Conservation (phyloP, 345 rosid species). For the Aurinia saxatilis region DNA sequence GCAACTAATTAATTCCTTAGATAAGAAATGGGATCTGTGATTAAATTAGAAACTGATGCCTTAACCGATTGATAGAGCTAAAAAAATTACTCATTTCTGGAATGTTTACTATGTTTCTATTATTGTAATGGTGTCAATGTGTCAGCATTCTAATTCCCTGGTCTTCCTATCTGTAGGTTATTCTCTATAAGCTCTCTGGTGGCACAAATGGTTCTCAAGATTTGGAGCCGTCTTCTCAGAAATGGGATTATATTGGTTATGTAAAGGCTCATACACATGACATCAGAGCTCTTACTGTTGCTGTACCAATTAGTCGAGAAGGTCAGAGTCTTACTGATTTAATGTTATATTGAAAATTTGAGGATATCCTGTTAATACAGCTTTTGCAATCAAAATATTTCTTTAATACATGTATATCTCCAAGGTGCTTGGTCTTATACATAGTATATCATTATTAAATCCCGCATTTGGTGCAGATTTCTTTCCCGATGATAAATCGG, state of each 20-base stretch:
- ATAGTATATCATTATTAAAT: not conserved
- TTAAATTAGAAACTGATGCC: not conserved
- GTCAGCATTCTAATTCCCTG: conserved; percentile 13
- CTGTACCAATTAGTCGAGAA: conserved; percentile 74
- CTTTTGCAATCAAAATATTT: not conserved
- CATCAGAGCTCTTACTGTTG: conserved; percentile 81
- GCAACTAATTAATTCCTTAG: no score
- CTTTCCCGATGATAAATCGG: conserved; percentile 37
- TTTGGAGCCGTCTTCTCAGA: conserved; percentile 42
- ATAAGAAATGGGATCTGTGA: not conserved
- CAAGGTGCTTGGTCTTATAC: not conserved
- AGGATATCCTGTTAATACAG: not conserved
- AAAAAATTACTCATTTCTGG: not conserved
- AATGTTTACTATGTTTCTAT: not conserved
- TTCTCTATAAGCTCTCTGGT: conserved; percentile 62
- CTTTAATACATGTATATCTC: not conserved
- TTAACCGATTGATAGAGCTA: not conserved
- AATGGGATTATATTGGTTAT: conserved; percentile 78
- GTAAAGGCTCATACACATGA: conserved; percentile 93
- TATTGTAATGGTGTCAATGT: not conserved
- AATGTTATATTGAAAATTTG: not conserved
- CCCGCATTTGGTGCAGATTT: conserved; percentile 39
- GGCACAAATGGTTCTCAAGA: conserved; percentile 31
- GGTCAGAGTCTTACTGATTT: conserved; percentile 35
- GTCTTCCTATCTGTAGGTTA: conserved; percentile 42